A percentile compares a stretch with the other conserved stretches of the same genome.
These are phyloP conservation scores for Adansonia madagascariensis DNA, from an alignment of 441 rosid genomes.

Conservation along the genomic window DNA sequence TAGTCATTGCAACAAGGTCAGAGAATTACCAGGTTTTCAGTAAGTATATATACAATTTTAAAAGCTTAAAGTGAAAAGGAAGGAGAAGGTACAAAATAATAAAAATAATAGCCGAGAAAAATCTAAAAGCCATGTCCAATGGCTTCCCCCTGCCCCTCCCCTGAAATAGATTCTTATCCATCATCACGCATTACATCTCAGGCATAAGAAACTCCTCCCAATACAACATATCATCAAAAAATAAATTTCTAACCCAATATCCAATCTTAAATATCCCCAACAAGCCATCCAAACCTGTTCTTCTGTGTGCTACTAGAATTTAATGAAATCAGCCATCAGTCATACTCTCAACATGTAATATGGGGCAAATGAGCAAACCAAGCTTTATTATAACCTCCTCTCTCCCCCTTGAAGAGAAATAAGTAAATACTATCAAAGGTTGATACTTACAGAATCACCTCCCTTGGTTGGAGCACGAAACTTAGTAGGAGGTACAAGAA, in stretches of 20 bases:
- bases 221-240: not conserved
- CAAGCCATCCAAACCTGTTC: not conserved
- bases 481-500: constrained; percentile 89
- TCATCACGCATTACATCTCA: not conserved
- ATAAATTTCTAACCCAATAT: not conserved
- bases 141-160: no score
- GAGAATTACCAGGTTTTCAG: not conserved
- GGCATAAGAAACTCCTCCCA: not conserved
- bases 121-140: not conserved
- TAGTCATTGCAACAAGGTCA: not conserved
- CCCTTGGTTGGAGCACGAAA: constrained; percentile 91
- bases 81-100: not conserved
- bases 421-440: not conserved
- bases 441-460: constrained; percentile 67
- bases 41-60: not conserved
- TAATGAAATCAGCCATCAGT: constrained; percentile 15
- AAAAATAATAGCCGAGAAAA: not conserved
- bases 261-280: not conserved
- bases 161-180: not conserved
- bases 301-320: not conserved
- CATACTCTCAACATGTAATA: constrained; percentile 2
- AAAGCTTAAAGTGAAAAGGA: not conserved
- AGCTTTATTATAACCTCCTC: not conserved
- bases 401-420: constrained; percentile 14
- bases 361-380: not conserved